These are phyloP conservation scores for Claviceps monticola DNA, from an alignment of 2,329 filamentous ascomycete species.

Conservation along the genomic window DNA sequence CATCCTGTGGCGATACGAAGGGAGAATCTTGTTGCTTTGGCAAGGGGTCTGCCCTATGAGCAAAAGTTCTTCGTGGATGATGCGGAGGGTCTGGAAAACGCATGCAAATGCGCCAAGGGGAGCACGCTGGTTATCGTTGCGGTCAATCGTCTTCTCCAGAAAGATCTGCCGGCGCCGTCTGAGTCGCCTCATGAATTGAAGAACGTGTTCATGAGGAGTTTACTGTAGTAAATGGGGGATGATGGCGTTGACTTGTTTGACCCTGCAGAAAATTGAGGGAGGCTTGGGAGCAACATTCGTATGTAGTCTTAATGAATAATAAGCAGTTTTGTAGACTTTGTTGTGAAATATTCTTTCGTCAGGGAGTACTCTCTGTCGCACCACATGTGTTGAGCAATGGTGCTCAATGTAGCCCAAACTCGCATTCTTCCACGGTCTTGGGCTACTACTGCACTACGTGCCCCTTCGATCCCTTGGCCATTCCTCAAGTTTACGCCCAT, in stretches of 20 bases:
- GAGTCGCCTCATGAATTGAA: not conserved
- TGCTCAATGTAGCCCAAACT: no score
- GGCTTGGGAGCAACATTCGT: no score
- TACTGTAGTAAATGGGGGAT: not conserved
- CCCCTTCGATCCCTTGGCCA: no score
- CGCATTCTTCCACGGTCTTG: no score
- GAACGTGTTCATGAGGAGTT: not conserved
- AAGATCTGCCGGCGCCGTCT: not conserved
- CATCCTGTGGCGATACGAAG: conserved; percentile 1
- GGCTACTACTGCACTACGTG: no score
- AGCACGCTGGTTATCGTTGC: not conserved
- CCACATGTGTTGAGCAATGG: no score
- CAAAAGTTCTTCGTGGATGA: conserved; percentile 1
- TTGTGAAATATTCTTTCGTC: no score
- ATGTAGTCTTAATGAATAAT: no score
- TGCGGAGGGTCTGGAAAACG: not conserved
- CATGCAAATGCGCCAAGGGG: not conserved
- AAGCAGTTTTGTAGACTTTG: no score
- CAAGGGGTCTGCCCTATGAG: not conserved
- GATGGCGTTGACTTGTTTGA: not conserved
- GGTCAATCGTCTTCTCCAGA: not conserved
- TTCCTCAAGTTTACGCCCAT: no score
- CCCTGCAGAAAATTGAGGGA: no score
- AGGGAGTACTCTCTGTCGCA: no score
- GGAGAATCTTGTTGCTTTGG: not conserved